phyloP scores from a whole-genome alignment of 176 grass and related monocot genomes.

The Miscanthus lutarioriparius region DNA sequence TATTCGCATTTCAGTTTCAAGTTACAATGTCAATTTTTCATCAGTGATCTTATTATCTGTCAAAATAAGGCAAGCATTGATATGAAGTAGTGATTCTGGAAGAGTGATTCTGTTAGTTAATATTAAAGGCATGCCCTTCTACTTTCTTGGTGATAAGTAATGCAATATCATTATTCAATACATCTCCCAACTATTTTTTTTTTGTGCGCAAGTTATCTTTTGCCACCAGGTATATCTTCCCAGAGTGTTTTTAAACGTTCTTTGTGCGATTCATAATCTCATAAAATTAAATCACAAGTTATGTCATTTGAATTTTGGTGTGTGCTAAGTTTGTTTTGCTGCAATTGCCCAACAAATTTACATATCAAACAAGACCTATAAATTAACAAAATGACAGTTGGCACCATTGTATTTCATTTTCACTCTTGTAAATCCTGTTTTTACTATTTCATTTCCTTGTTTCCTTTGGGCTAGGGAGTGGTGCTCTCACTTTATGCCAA shows the following conservation, averaged over 20 bases:
- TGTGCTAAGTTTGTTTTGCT: neutral
- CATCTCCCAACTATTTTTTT: neutral
- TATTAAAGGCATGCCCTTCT: neutral
- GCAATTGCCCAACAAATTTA: neutral
- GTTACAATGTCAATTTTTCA: neutral
- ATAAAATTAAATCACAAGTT: neutral
- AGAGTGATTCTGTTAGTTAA: constrained; percentile 5
- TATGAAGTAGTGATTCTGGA: neutral
- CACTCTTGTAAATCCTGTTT: neutral
- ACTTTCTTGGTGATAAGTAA: neutral
- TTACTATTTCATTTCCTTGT: neutral
- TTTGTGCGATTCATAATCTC: neutral
- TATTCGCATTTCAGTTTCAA: neutral
- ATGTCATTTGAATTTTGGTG: constrained; percentile 23
- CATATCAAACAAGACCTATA: neutral
- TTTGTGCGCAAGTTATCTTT: neutral
- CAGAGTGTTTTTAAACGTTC: neutral
- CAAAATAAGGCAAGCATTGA: neutral
- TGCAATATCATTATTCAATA: neutral
- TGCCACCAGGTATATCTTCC: neutral
- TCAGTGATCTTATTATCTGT: neutral
- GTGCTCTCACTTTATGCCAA: too few species aligned
- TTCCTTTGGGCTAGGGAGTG: too few species aligned
- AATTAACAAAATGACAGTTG: neutral
- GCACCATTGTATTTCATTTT: neutral